These are phyloP conservation scores for Cadophora malorum DNA, from an alignment of 2,329 filamentous ascomycete species.

Conservation along the genomic window DNA sequence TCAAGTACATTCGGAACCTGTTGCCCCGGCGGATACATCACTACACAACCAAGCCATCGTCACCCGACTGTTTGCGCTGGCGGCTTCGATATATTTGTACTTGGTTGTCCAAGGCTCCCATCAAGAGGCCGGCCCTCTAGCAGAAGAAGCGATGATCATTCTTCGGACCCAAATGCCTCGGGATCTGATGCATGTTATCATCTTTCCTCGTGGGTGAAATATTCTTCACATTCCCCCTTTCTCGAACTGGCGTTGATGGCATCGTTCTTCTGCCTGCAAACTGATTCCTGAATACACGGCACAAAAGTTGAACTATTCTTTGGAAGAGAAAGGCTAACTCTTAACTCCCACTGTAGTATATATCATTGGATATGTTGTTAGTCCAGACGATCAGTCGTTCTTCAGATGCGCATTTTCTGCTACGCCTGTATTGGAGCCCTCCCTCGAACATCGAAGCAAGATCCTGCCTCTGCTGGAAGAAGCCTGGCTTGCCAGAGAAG, in stretches of 20 bases:
- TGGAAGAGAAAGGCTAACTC: not conserved
- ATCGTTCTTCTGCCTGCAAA: too few relatives aligned
- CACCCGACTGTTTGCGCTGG: conserved; percentile 38
- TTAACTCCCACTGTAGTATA: conserved; percentile 27
- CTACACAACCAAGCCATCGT: conserved; percentile 25
- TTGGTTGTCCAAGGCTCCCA: conserved; percentile 38
- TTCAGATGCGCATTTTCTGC: conserved; percentile 40
- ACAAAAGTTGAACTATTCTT: not conserved
- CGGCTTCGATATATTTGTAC: conserved; percentile 40
- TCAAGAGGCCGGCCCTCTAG: conserved; percentile 25
- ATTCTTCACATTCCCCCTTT: not conserved
- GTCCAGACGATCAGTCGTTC: conserved; percentile 35
- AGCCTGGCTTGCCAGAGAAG: conserved; percentile 35
- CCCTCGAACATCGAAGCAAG: conserved; percentile 38
- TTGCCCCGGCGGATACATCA: not conserved
- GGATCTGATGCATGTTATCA: conserved; percentile 33
- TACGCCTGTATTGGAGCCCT: conserved; percentile 38
- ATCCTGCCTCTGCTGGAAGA: conserved; percentile 41
- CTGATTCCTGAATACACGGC: not conserved
- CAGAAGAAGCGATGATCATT: conserved; percentile 34
- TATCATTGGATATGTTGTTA: conserved; percentile 38
- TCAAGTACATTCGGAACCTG: not conserved
- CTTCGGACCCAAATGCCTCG: conserved; percentile 31
- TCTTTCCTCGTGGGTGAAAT: conserved; percentile 31
- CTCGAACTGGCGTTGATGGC: not conserved